Evolutionary conservation across 768 basidiomycete genomes (phyloP).

Genomic region (Cubamyces sp.): DNA sequence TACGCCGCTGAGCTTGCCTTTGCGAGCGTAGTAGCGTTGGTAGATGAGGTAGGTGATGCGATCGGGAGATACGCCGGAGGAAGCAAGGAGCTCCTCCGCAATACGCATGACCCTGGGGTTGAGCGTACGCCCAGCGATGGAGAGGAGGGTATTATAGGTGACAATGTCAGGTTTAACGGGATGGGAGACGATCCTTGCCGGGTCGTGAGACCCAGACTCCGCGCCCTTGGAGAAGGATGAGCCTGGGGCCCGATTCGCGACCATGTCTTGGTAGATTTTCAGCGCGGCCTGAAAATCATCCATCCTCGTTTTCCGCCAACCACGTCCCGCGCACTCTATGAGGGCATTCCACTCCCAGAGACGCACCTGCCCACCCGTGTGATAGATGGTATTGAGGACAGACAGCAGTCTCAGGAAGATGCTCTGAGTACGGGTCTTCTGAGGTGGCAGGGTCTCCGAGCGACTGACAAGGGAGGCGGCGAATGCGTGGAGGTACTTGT

Average conservation of each 20-base stretch:
- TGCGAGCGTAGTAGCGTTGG: slow-evolving; percentile 56
- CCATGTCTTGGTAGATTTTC: slow-evolving; percentile 64
- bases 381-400: slow-evolving; percentile 61
- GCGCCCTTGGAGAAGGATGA: slow-evolving; percentile 27
- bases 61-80: slow-evolving; percentile 59
- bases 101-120: slow-evolving; percentile 49
- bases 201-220: background rate
- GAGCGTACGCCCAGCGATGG: slow-evolving; percentile 60
- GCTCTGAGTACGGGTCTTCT: slow-evolving; percentile 56
- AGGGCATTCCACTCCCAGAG: slow-evolving; percentile 80
- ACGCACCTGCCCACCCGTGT: slow-evolving; percentile 56
- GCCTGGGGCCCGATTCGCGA: slow-evolving; percentile 48
- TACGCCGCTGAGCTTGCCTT: slow-evolving; percentile 53
- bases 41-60: slow-evolving; percentile 65
- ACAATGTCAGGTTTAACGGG: slow-evolving; percentile 59
- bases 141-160: slow-evolving; percentile 71
- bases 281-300: slow-evolving; percentile 66
- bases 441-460: slow-evolving; percentile 30
- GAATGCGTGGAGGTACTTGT: slow-evolving; percentile 60
- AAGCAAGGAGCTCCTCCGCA: slow-evolving; percentile 55
- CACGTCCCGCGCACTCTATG: slow-evolving; percentile 67
- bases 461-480: slow-evolving; percentile 56
- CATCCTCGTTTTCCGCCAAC: slow-evolving; percentile 59
- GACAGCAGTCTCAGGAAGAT: slow-evolving; percentile 70
- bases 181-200: background rate